Evolutionary conservation across 352 stramenopile species (phyloP).

Genomic region (Phytophthora chlamydospora): DNA sequence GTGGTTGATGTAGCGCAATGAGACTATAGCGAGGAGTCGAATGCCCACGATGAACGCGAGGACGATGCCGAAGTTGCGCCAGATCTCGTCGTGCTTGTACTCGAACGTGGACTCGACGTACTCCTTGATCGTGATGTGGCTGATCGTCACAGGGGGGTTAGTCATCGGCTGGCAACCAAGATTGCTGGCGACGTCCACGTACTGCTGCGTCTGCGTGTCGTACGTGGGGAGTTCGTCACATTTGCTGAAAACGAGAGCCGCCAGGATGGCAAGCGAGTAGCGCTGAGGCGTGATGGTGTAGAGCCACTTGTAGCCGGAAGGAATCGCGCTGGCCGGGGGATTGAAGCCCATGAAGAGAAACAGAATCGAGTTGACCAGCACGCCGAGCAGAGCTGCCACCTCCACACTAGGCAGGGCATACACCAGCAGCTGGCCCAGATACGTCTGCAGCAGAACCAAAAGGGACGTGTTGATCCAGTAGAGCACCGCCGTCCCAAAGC

Average conservation of each 20-base stretch:
- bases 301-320: slow-evolving; percentile 53
- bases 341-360: slow-evolving; percentile 59
- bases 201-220: slow-evolving; percentile 23
- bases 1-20: slow-evolving; percentile 52
- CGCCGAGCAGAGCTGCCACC: slow-evolving; percentile 43
- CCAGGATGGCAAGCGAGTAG: slow-evolving; percentile 46
- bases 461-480: slow-evolving; percentile 73
- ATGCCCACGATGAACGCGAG: slow-evolving; percentile 48
- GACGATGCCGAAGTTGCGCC: slow-evolving; percentile 41
- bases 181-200: slow-evolving; percentile 21
- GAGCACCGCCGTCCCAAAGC: slow-evolving; percentile 41
- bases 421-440: slow-evolving; percentile 49
- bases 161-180: slow-evolving; percentile 43
- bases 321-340: slow-evolving; percentile 40
- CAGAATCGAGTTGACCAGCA: slow-evolving; percentile 52
- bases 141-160: slow-evolving; percentile 28
- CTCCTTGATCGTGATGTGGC: slow-evolving; percentile 47
- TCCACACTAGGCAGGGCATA: slow-evolving; percentile 47
- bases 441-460: slow-evolving; percentile 59
- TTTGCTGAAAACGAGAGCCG: slow-evolving; percentile 41
- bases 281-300: slow-evolving; percentile 34
- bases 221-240: slow-evolving; percentile 37
- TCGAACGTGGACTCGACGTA: slow-evolving; percentile 47
- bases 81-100: slow-evolving; percentile 55
- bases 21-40: slow-evolving; percentile 44